Evolutionary conservation across 345 rosid species (phyloP).

Genomic region (Moringa oleifera): DNA sequence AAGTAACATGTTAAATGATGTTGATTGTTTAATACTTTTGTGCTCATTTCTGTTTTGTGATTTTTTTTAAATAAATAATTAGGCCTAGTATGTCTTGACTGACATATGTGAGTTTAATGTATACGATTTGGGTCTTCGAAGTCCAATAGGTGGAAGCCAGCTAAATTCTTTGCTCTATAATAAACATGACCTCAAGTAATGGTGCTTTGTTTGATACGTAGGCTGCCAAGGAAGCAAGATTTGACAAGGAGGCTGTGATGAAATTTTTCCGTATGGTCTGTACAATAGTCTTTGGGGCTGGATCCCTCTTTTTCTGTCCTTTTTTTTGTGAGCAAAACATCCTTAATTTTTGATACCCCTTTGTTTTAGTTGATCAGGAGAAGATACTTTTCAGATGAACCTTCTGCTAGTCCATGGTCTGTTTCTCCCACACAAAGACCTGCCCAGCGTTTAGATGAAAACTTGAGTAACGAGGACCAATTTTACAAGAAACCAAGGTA

Average conservation of each 20-base stretch:
- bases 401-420: constrained; percentile 79
- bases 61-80: too few relatives aligned
- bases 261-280: constrained; percentile 81
- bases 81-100: too few relatives aligned
- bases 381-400: constrained; percentile 90
- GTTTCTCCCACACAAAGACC: constrained; percentile 48
- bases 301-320: background rate
- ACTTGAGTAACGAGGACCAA: constrained; percentile 60
- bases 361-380: constrained; percentile 78
- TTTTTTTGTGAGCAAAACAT: background rate
- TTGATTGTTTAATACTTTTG: too few relatives aligned
- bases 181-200: too few relatives aligned
- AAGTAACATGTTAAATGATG: too few relatives aligned
- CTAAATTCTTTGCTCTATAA: too few relatives aligned
- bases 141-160: too few relatives aligned
- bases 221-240: constrained; percentile 98
- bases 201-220: constrained; percentile 14
- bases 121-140: too few relatives aligned
- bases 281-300: constrained; percentile 10
- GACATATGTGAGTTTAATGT: too few relatives aligned
- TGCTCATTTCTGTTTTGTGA: too few relatives aligned
- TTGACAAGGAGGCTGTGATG: constrained; percentile 84
- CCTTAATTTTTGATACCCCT: background rate
- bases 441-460: constrained; percentile 69
- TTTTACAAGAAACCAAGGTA: constrained; percentile 63